Evolutionary conservation across 1,284 basidiomycete species (phyloP), one percentile per base, ranked within the genome.

Genomic region (Calocybe gambosa): DNA sequence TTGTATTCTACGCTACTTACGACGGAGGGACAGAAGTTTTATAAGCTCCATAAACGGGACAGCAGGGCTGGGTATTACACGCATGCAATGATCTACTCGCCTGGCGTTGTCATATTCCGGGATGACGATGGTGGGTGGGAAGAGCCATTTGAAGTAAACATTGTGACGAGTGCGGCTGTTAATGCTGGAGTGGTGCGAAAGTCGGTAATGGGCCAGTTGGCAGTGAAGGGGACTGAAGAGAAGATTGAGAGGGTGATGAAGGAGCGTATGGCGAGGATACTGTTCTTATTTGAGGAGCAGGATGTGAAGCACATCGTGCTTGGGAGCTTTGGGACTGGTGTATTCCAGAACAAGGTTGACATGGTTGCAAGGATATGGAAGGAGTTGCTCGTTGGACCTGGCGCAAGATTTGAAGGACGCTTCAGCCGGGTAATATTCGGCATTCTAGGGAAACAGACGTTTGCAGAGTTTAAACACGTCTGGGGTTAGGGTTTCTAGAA

Each of bases 291-390:
- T 56, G 77, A 85, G 61, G 67, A 66, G 41, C 68, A 77, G 54
- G 76, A 77, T n/a, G 74, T 73, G 10, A 69, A 65, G 53, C 70
- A 78, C 53, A 54, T 87, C 44, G 78, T 88, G 0, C 63, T 88
- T 29, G 85, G 85, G 25, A 80, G 80, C 51, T 88, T 85, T 61
- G 85, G 85, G 7, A 88, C 85, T 1, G 85, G 85, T 2, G 83
- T 82, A 2, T 88, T 87, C 62, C 67, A 68, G 51, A 88, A 87
- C 58, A 66, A 72, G 33, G 74, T 85, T 15, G 60, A 62, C 42
- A 63, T 68, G 44, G 69, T 86, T 34, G 82, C 81, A 5, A 61
- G 60, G 21, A 69, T 84, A 38, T 87, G 82, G 78, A 78, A 70
- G 35, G 79, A 84, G 42, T 59, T 86, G 19, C 59, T 88, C 42